Evolutionary conservation across 352 stramenopile genomes (phyloP).

Genomic region (Plasmopara viticola): DNA sequence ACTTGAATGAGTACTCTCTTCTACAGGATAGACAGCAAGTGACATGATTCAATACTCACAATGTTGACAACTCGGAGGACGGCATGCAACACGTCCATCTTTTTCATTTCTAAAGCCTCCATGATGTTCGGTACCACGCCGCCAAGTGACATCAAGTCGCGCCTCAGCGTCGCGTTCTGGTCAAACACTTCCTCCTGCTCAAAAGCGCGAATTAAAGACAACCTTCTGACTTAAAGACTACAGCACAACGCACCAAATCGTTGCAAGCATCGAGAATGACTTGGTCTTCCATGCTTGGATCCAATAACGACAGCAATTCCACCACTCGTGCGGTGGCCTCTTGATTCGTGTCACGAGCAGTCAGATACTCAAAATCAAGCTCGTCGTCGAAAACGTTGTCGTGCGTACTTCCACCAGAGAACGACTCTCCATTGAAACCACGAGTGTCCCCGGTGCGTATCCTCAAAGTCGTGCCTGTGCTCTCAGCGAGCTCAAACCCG

Average conservation of each 20-base stretch:
- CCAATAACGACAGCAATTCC: conserved; percentile 65
- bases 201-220: neutral
- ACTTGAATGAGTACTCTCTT: neutral
- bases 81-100: conserved; percentile 77
- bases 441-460: conserved; percentile 15
- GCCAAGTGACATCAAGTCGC: conserved; percentile 86
- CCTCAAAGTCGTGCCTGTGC: conserved; percentile 14
- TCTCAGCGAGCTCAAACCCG: conserved; percentile 21
- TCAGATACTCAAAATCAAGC: conserved; percentile 76
- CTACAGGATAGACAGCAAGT: neutral
- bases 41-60: conserved; percentile 21
- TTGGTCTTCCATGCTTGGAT: conserved; percentile 84
- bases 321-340: conserved; percentile 71
- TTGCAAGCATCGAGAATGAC: conserved; percentile 77
- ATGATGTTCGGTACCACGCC: conserved; percentile 90
- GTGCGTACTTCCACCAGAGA: conserved; percentile 29
- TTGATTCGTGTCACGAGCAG: conserved; percentile 62
- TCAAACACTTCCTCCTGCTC: conserved; percentile 73
- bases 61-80: conserved; percentile 86
- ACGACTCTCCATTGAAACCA: conserved; percentile 16
- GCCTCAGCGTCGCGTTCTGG: conserved; percentile 56
- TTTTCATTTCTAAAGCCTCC: conserved; percentile 90
- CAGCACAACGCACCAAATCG: conserved; percentile 37
- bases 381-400: conserved; percentile 79
- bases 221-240: neutral